These are phyloP conservation scores for Podaxis pistillaris DNA, from an alignment of 768 basidiomycete species.

Conservation along the genomic window DNA sequence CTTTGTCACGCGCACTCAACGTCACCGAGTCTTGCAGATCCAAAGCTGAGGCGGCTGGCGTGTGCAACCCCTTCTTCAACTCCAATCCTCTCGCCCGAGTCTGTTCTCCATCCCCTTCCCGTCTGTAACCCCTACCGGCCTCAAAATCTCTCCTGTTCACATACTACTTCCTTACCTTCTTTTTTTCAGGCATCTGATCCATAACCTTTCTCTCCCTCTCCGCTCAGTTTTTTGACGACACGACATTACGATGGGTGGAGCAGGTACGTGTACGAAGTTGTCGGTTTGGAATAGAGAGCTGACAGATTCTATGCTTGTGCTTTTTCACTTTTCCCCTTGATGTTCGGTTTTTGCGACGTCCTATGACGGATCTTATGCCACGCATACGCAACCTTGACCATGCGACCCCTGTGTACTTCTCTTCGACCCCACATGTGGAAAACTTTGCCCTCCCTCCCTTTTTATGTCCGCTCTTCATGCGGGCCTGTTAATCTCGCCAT, in stretches of 20 bases:
- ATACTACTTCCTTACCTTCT: constrained; percentile 2
- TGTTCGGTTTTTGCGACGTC: background rate
- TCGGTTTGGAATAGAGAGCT: background rate
- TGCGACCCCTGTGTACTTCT: background rate
- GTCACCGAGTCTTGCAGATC: constrained; percentile 11
- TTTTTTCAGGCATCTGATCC: constrained; percentile 4
- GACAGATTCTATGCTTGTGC: background rate
- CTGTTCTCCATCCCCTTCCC: background rate
- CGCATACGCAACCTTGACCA: background rate
- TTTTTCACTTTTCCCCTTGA: background rate
- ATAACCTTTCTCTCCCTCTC: background rate
- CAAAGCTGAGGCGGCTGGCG: constrained; percentile 1
- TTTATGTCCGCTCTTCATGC: background rate
- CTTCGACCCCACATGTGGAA: constrained; percentile 1
- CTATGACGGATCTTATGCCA: background rate
- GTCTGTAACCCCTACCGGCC: background rate
- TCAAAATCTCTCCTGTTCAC: background rate
- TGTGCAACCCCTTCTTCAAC: background rate
- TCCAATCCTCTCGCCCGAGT: background rate
- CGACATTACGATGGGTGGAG: constrained; percentile 35
- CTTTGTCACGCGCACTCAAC: constrained; percentile 14
- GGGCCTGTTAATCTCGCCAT: background rate
- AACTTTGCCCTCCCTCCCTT: background rate
- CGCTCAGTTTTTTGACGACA: constrained; percentile 12
- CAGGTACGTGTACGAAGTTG: constrained; percentile 31